These are phyloP conservation scores for Ilyonectria robusta DNA, from an alignment of 2,329 filamentous ascomycete genomes.

Conservation along the genomic window DNA sequence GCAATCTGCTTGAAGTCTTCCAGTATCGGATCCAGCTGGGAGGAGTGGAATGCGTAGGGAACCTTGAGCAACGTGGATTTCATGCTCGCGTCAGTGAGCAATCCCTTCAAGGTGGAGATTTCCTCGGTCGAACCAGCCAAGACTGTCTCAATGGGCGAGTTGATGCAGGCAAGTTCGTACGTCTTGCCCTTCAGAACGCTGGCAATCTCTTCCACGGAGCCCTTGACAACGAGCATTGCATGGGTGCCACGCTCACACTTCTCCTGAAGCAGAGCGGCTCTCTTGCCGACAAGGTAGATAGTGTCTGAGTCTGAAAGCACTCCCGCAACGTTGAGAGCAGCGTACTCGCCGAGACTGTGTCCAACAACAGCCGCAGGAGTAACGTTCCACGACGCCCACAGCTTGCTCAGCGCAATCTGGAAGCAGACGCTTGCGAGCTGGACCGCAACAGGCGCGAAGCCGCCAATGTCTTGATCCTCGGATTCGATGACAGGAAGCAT, in stretches of 20 bases:
- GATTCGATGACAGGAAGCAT: conserved; percentile 60
- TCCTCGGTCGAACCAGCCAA: conserved; percentile 36
- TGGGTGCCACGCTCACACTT: conserved; percentile 61
- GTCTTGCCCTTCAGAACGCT: conserved; percentile 38
- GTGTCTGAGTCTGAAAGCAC: conserved; percentile 73
- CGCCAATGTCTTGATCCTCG: conserved; percentile 31
- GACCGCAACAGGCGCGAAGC: conserved; percentile 38
- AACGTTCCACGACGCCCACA: conserved; percentile 58
- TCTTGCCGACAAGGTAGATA: conserved; percentile 72
- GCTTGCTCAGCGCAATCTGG: conserved; percentile 59
- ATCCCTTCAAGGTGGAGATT: conserved; percentile 19
- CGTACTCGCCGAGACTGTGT: conserved; percentile 57
- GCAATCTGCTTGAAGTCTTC: conserved; percentile 60
- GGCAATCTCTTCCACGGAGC: conserved; percentile 32
- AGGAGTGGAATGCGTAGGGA: conserved; percentile 55
- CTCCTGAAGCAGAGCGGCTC: conserved; percentile 69
- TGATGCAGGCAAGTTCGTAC: conserved; percentile 70
- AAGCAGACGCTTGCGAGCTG: conserved; percentile 58
- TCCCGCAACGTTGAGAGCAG: conserved; percentile 71
- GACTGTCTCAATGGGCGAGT: conserved; percentile 74
- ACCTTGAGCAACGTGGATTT: conserved; percentile 55
- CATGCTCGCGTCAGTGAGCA: conserved; percentile 29
- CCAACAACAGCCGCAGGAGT: conserved; percentile 61
- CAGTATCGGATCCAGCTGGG: conserved; percentile 57
- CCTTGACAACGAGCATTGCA: conserved; percentile 54